These are phyloP conservation scores for Thielaviopsis euricoi DNA, from an alignment of 2,329 filamentous ascomycete genomes.

Conservation along the genomic window DNA sequence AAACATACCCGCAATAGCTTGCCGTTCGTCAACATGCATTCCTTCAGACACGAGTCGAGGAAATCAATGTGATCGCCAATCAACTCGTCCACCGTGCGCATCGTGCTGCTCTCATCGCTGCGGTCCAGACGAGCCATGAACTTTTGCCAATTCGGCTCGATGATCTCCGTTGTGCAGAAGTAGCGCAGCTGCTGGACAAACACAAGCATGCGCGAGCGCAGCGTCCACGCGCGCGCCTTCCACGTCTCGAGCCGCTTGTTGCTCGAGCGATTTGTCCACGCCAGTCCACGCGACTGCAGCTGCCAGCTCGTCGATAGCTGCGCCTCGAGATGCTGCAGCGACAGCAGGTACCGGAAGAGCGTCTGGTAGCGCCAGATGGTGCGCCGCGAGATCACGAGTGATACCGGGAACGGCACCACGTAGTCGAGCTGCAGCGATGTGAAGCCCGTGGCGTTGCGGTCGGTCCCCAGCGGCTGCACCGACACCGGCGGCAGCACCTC, in stretches of 20 bases:
- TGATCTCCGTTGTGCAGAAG: constrained; percentile 92
- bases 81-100: constrained; percentile 79
- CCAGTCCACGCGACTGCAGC: constrained; percentile 63
- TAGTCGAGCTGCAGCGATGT: constrained; percentile 92
- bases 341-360: constrained; percentile 84
- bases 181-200: constrained; percentile 95
- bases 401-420: constrained; percentile 83
- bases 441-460: constrained; percentile 78
- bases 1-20: constrained; percentile 67
- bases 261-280: constrained; percentile 69
- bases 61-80: constrained; percentile 99
- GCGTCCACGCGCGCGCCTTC: constrained; percentile 84
- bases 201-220: constrained; percentile 85
- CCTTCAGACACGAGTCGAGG: constrained; percentile 90
- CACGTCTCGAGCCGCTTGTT: constrained; percentile 65
- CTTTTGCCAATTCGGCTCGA: constrained; percentile 91
- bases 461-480: constrained; percentile 52
- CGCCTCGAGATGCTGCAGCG: constrained; percentile 74
- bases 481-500: constrained; percentile 61
- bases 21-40: constrained; percentile 96
- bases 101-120: constrained; percentile 26
- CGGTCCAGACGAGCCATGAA: constrained; percentile 75
- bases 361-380: constrained; percentile 95
- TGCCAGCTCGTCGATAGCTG: constrained; percentile 80
- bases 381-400: constrained; percentile 86